Evolutionary conservation across 345 rosid species (phyloP), one percentile per base, ranked within the genome.

Genomic region (Lepidium africanum): DNA sequence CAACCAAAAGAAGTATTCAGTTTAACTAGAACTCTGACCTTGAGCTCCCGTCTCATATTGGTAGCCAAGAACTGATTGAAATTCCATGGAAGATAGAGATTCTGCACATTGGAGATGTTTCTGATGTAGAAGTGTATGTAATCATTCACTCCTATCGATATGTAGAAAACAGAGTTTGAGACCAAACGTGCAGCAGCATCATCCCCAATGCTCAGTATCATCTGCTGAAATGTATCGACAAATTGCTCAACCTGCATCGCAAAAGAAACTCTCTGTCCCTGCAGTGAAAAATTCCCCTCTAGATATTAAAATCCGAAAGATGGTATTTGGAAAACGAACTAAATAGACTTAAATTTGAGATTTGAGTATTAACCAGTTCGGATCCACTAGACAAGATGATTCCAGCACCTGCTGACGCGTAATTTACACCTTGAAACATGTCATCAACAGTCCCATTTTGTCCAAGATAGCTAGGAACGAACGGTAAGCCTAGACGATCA

Each of bases 381-480:
- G 96, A 90, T 37, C 98, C 96, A 41, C 92, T 92, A 6, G 89
- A 78, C 76, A 85, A 88, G 63, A 92, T 90, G 65, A 92, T 82
- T 51, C 96, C 96, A 38, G 96, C 96, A 40, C 83, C 93, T 13
- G 98, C 96, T 40, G 93, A 90, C 41, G 98, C 96, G 56, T 83
- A 90, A 67, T 90, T 92, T 33, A 90, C 90, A 48, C 96, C 98
- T 42, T 75, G 88, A 72, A 84, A 78, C 93, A 90, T 85, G 39
- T 76, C 83, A 49, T 80, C 80, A 42, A 82, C 73, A 55, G 63
- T 59, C 58, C 92, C 96, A 36, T n/a, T 60, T 56, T 85, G 94
- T 23, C 96, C 90, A 42, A 92, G 96, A 80, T 92, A 92, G 78
- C 87, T 88, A 13, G 97, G 95, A 40, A 86, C 87, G 23, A 87